A percentile compares a stretch with the other conserved stretches of the same genome.
phyloP scores from a whole-genome alignment of 306 rosid species.

The Aeschynomene evenia region DNA sequence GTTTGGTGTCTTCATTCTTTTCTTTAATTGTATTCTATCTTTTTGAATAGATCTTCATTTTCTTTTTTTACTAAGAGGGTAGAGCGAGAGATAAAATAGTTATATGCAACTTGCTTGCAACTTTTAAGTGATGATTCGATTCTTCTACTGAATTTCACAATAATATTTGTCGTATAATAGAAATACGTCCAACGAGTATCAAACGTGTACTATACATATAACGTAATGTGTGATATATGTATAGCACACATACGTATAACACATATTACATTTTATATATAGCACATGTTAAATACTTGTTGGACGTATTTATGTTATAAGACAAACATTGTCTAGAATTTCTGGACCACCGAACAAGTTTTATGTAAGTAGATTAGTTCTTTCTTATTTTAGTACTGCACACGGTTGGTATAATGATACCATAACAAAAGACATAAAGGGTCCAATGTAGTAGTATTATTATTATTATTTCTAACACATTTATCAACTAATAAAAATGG shows the following conservation, averaged over 20 bases:
- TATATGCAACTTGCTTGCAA: background rate
- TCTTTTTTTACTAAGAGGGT: background rate
- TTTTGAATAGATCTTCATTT: background rate
- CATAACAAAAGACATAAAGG: background rate
- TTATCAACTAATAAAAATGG: slow-evolving; percentile 16
- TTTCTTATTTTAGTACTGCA: background rate
- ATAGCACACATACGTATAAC: too few species aligned
- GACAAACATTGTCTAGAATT: too few species aligned
- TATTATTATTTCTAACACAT: background rate
- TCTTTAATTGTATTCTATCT: background rate
- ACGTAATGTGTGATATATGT: too few species aligned
- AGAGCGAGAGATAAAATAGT: background rate
- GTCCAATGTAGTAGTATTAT: background rate
- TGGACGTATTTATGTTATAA: too few species aligned
- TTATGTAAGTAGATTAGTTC: background rate
- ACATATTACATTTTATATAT: too few species aligned
- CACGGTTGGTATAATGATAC: too few species aligned
- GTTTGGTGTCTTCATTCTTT: background rate
- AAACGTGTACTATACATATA: too few species aligned
- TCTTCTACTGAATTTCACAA: too few species aligned
- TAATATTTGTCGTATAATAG: too few species aligned
- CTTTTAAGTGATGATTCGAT: too few species aligned
- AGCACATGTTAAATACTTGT: too few species aligned
- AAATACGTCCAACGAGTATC: too few species aligned
- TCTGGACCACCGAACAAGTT: background rate